Evolutionary conservation across 2,329 filamentous ascomycete species (phyloP).

Genomic region (Hypomyces perniciosus): DNA sequence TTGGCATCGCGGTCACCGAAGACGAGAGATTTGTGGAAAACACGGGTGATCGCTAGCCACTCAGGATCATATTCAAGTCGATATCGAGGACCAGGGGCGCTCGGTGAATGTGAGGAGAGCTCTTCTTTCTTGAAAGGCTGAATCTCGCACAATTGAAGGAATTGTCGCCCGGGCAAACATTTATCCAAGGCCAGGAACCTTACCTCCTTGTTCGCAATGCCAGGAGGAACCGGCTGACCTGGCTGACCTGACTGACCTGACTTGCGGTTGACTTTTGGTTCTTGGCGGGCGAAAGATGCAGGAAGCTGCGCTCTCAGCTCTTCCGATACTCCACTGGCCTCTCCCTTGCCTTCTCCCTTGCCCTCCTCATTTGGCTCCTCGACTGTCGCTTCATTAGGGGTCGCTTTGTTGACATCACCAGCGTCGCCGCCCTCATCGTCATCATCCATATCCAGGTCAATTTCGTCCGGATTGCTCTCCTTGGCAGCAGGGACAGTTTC

Average conservation of each 20-base stretch:
- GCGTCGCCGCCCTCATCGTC: conserved; percentile 14
- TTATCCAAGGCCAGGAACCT: conserved; percentile 90
- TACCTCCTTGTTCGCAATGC: conserved; percentile 72
- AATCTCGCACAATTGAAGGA: conserved; percentile 71
- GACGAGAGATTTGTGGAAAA: conserved; percentile 61
- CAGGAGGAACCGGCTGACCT: conserved; percentile 58
- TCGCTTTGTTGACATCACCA: background rate
- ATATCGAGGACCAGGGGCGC: conserved; percentile 36
- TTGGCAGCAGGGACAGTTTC: conserved; percentile 10
- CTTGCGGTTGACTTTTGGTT: conserved; percentile 29
- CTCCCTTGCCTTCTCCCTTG: conserved; percentile 10
- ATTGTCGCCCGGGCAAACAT: conserved; percentile 72
- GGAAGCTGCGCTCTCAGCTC: conserved; percentile 69
- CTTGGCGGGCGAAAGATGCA: conserved; percentile 58
- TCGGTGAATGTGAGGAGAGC: conserved; percentile 16
- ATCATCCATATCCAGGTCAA: conserved; percentile 60
- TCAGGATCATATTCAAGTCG: conserved; percentile 79
- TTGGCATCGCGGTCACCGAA: conserved; percentile 54
- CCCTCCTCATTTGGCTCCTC: background rate
- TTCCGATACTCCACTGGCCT: conserved; percentile 44
- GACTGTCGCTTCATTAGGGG: background rate
- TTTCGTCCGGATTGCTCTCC: conserved; percentile 58
- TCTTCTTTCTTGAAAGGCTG: conserved; percentile 37
- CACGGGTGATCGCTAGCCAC: conserved; percentile 89
- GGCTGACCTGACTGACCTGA: conserved; percentile 57